Conservation (phyloP, 148 eudicot species). For the Rhododendron simsii region DNA sequence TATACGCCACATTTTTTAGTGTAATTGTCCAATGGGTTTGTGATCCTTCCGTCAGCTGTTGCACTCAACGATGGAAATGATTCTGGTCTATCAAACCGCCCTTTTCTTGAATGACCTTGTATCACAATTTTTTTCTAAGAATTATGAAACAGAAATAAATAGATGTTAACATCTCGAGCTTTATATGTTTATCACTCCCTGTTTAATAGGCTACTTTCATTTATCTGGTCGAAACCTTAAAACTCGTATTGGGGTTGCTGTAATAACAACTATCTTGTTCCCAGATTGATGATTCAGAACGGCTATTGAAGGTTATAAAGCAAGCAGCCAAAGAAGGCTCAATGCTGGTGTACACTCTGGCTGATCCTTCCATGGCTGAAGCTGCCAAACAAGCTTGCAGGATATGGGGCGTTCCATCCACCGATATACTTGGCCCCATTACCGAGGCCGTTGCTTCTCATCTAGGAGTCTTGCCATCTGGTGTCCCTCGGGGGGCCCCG, state of each 20-base stretch:
- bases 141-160: not conserved
- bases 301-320: constrained; percentile 63
- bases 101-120: not conserved
- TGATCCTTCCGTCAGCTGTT: not conserved
- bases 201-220: not conserved
- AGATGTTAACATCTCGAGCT: not conserved
- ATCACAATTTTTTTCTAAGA: not conserved
- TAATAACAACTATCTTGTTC: not conserved
- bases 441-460: constrained; percentile 80
- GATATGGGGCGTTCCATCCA: constrained; percentile 66
- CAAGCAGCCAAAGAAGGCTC: constrained; percentile 91
- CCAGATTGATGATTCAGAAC: constrained; percentile 71
- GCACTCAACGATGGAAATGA: not conserved
- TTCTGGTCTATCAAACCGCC: not conserved
- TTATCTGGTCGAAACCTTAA: not conserved
- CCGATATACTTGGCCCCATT: constrained; percentile 73
- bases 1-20: not conserved
- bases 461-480: constrained; percentile 81
- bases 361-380: constrained; percentile 80
- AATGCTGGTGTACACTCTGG: constrained; percentile 76
- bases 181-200: not conserved
- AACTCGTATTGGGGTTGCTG: not conserved
- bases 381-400: constrained; percentile 73
- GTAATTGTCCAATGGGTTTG: not conserved
- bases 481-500: constrained; percentile 90